Evolutionary conservation across 1,284 basidiomycete genomes (phyloP).

Genomic region (Papiliotrema fonsecae): DNA sequence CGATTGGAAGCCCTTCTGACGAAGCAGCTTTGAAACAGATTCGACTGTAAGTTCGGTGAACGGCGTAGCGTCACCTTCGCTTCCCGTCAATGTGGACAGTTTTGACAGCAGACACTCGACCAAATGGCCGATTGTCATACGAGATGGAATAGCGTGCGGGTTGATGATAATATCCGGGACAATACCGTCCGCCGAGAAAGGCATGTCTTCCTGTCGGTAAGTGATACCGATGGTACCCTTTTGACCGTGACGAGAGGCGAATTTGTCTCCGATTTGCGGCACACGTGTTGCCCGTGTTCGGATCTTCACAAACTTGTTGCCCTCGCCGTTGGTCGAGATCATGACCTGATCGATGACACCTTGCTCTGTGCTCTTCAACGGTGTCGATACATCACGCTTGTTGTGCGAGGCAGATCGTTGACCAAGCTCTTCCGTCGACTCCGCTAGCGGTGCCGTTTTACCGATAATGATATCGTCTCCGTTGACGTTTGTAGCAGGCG

Average conservation of each 20-base stretch:
- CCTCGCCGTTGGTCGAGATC: slow-evolving; percentile 92
- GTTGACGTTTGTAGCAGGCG: slow-evolving; percentile 88
- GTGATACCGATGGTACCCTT: slow-evolving; percentile 99
- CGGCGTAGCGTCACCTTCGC: slow-evolving; percentile 96
- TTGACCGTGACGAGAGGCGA: slow-evolving; percentile 98
- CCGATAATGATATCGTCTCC: slow-evolving; percentile 99
- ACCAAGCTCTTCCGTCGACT: slow-evolving; percentile 94
- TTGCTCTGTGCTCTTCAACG: slow-evolving; percentile 94
- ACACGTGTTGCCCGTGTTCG: slow-evolving; percentile 92
- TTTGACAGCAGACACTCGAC: slow-evolving; percentile 97
- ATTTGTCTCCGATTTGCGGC: slow-evolving; percentile 98
- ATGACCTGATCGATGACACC: slow-evolving; percentile 97
- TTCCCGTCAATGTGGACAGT: slow-evolving; percentile 90
- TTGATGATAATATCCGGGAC: slow-evolving; percentile 98
- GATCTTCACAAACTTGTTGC: slow-evolving; percentile 98
- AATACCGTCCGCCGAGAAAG: slow-evolving; percentile 93
- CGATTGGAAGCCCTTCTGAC: slow-evolving; percentile 85
- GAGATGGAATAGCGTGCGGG: slow-evolving; percentile 97
- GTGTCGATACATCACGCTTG: slow-evolving; percentile 90
- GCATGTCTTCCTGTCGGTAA: slow-evolving; percentile 99
- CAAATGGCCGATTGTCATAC: slow-evolving; percentile 99
- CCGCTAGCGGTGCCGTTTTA: slow-evolving; percentile 95
- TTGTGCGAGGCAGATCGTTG: slow-evolving; percentile 89
- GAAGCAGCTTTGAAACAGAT: slow-evolving; percentile 77
- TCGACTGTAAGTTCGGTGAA: slow-evolving; percentile 98